phyloP scores from a whole-genome alignment of 139 green algal genomes.

The Limnomonas spitsbergensis region DNA sequence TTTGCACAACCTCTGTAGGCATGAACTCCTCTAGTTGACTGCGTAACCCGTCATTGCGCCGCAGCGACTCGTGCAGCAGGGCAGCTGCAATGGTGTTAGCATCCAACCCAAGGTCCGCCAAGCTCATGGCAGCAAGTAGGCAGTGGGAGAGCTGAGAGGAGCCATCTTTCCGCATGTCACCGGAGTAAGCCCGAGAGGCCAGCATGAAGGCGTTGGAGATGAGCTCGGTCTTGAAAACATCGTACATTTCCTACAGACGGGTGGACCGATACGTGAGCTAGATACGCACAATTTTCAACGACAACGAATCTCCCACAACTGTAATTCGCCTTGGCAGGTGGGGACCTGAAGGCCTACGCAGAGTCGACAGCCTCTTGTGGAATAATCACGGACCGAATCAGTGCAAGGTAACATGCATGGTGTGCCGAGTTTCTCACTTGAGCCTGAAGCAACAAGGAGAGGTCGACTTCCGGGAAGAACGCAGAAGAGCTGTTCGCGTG shows the following conservation, averaged over 20 bases:
- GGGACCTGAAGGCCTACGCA: too few species aligned
- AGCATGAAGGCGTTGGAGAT: slow-evolving; percentile 35
- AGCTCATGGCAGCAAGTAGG: slow-evolving; percentile 37
- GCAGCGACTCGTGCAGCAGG: slow-evolving; percentile 67
- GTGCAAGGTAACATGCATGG: too few species aligned
- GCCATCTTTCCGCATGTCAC: slow-evolving; percentile 43
- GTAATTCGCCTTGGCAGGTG: too few species aligned
- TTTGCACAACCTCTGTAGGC: slow-evolving; percentile 37
- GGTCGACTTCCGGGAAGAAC: slow-evolving; percentile 5
- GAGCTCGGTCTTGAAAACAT: slow-evolving; percentile 34
- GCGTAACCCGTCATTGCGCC: slow-evolving; percentile 41
- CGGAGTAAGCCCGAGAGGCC: slow-evolving; percentile 43
- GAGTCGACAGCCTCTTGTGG: too few species aligned
- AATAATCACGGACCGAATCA: too few species aligned
- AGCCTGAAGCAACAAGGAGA: not conserved
- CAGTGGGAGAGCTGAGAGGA: slow-evolving; percentile 57
- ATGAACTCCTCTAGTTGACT: slow-evolving; percentile 57
- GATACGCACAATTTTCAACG: too few species aligned
- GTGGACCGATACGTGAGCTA: not conserved
- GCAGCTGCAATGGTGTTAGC: slow-evolving; percentile 60
- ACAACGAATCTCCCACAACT: too few species aligned
- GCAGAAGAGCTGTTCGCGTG: not conserved
- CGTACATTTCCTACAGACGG: slow-evolving; percentile 24
- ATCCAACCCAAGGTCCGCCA: slow-evolving; percentile 56
- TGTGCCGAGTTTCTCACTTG: too few species aligned